Base-by-base conservation (phyloP, 163 green algal genomes). In the Trebouxia gelatinosa region DNA sequence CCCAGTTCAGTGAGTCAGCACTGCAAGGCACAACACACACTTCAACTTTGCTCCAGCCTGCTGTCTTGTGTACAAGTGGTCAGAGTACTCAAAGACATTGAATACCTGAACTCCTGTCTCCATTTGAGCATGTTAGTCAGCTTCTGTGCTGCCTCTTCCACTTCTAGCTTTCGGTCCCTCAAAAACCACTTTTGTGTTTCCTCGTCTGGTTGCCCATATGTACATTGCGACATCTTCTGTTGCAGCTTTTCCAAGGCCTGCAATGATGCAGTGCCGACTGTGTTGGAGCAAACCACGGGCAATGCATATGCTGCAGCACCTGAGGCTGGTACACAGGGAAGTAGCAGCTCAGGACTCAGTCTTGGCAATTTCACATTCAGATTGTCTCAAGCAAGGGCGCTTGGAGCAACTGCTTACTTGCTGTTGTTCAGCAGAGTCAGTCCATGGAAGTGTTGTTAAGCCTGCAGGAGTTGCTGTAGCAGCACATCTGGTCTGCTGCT, bases 71-170 rank as follows among this genome's bases (percentile, higher is more conserved):
- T 66, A 2, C 3, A 39, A 37, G 21, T 66, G 57, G 57, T 19
- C 26, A 29, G 2, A 2, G 57, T 26, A 37, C 11, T 32, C 19
- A 2, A 35, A 28, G 26, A 1, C 28, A 17, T 32, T 76, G 68
- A 59, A 31, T 62, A 80, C 75, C 62, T 70, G 39, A 79, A 77
- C 13, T 86, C 80, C 1, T 78, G 46, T 5, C 90, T 80, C 92
- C 92, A 97, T 7, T 76, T 74, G 40, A 92, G 77, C 81, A 89
- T 94, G 31, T 81, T 81, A 6, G 78, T 65, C 57, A 97, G 83
- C 88, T 97, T 97, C 39, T 89, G 58, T 68, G 90, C 87, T 13
- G 93, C 88, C 40, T 94, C 92, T 0, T 90, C 84, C 28, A 92
- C 89, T 48, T 95, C 84, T 74, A 95, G 70, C 58, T 83, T 87